A percentile compares a stretch with the other conserved stretches of the same genome.
phyloP scores from a whole-genome alignment of 2,329 filamentous ascomycete species.

The Pleoardoris graminearum region DNA sequence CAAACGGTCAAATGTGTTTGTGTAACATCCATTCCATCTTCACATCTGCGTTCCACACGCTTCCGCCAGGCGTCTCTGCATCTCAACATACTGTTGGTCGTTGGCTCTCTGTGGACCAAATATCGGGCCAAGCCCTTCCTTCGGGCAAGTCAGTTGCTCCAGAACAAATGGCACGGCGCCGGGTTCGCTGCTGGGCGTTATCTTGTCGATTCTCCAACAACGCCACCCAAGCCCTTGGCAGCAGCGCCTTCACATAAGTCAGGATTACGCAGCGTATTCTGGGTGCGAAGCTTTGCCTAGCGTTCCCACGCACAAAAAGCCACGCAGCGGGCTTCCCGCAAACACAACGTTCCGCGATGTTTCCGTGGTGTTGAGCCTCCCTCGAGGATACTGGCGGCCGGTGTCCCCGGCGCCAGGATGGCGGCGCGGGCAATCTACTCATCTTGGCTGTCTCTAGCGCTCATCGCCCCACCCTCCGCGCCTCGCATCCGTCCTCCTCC shows the following conservation, averaged over 20 bases:
- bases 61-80: background rate
- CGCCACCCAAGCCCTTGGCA: constrained; percentile 47
- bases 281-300: constrained; percentile 33
- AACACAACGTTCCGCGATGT: constrained; percentile 11
- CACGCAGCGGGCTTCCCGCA: background rate
- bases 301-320: constrained; percentile 2
- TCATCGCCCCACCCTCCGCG: constrained; percentile 4
- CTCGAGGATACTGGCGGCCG: background rate
- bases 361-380: constrained; percentile 20
- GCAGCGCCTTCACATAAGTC: constrained; percentile 21
- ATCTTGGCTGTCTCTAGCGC: constrained; percentile 18
- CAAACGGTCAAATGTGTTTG: background rate
- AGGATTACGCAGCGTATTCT: constrained; percentile 23
- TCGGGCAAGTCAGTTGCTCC: constrained; percentile 38
- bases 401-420: constrained; percentile 14
- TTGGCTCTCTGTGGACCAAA: constrained; percentile 12
- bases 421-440: constrained; percentile 19
- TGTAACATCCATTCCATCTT: background rate
- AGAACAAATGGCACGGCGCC: constrained; percentile 37
- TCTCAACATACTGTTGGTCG: background rate
- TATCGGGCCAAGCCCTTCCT: constrained; percentile 39
- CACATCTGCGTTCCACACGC: constrained; percentile 5
- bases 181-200: constrained; percentile 31
- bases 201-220: constrained; percentile 23
- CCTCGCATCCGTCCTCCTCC: constrained; percentile 12